Conservation (phyloP, 2,329 filamentous ascomycete genomes). For the Rutstroemia sydowiana region DNA sequence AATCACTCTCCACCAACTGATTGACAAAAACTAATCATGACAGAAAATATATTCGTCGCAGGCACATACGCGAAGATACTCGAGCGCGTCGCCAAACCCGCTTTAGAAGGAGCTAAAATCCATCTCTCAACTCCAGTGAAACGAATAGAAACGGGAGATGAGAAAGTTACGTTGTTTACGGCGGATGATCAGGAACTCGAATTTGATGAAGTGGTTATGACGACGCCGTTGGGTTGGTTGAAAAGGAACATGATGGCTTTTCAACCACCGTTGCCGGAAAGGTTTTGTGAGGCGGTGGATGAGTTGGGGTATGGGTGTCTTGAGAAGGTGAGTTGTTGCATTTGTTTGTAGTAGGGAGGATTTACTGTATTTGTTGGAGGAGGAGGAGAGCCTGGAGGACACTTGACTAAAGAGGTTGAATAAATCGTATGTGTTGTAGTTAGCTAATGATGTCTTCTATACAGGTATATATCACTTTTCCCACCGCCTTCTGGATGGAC, state of each 20-base stretch:
- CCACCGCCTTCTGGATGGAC: conserved; percentile 52
- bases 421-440: too few species aligned
- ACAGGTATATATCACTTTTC: conserved; percentile 45
- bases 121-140: conserved; percentile 21
- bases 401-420: too few species aligned
- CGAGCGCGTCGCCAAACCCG: conserved; percentile 23
- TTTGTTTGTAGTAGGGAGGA: too few species aligned
- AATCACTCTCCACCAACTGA: not conserved
- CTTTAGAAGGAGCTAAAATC: conserved; percentile 19
- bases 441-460: too few species aligned
- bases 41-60: conserved; percentile 29
- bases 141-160: conserved; percentile 11
- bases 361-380: too few species aligned
- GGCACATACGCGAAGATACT: conserved; percentile 29
- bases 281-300: conserved; percentile 39
- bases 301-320: conserved; percentile 41
- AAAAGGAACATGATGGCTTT: conserved; percentile 37
- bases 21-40: not conserved
- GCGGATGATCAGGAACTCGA: conserved; percentile 14
- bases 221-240: conserved; percentile 43
- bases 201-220: conserved; percentile 41
- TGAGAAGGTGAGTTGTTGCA: too few species aligned
- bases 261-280: conserved; percentile 35
- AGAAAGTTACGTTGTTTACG: conserved; percentile 14
- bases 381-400: too few species aligned